Conservation (phyloP, 176 grass and related monocot genomes). For the Ensete glaucum region DNA sequence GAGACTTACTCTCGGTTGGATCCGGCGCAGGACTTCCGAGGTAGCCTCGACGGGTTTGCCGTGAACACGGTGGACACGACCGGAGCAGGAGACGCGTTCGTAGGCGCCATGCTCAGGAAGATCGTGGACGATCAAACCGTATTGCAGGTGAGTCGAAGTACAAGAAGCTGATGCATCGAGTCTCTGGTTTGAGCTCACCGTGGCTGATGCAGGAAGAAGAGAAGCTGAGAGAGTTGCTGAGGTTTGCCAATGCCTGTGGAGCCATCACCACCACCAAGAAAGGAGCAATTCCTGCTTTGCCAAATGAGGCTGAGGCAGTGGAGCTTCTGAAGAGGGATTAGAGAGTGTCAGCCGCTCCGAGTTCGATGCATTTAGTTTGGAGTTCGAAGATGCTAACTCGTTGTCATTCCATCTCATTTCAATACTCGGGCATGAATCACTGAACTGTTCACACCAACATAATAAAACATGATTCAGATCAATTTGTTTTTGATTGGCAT, state of each 20-base stretch:
- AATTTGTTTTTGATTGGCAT: no score
- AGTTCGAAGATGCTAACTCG: no score
- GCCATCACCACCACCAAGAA: constrained; percentile 16
- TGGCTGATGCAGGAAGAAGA: background rate
- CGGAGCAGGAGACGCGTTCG: constrained; percentile 10
- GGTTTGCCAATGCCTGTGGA: constrained; percentile 15
- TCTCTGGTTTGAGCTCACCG: background rate
- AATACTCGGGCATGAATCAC: no score
- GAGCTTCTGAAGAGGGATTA: background rate
- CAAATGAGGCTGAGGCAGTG: constrained; percentile 2
- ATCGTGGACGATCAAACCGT: constrained; percentile 3
- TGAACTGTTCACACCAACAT: no score
- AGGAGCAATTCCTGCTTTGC: constrained; percentile 25
- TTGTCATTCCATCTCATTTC: no score
- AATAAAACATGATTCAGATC: no score
- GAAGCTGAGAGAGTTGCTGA: constrained; percentile 4
- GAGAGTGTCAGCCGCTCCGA: background rate
- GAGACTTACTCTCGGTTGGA: background rate
- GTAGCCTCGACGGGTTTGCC: constrained; percentile 12
- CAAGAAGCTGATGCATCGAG: no score
- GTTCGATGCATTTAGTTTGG: no score
- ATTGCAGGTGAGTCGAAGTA: constrained; percentile 8
- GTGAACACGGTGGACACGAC: constrained; percentile 9
- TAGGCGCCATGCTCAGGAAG: constrained; percentile 10
- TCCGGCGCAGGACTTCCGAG: constrained; percentile 5